A percentile compares a stretch with the other conserved stretches of the same genome.
Conservation (phyloP, 75 land plant species). For the Pinus taeda region DNA sequence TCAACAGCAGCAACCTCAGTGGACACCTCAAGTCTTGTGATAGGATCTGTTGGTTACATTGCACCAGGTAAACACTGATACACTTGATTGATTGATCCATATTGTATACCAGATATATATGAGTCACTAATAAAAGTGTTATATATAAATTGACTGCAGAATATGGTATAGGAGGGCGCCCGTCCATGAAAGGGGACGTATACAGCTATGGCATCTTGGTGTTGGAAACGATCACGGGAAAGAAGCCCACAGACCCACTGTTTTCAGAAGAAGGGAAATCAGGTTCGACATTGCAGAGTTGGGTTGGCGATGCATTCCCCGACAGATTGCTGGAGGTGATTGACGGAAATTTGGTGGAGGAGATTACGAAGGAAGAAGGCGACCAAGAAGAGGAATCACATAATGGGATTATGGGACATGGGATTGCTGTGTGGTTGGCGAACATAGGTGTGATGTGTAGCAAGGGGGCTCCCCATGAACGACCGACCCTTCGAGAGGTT, state of each 20-base stretch:
- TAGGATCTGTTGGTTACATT: neutral
- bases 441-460: constrained; percentile 50
- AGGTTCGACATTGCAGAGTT: neutral
- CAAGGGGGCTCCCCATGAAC: constrained; percentile 27
- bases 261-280: neutral
- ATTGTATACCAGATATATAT: neutral
- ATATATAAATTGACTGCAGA: constrained; percentile 25
- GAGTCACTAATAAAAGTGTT: neutral
- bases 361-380: constrained; percentile 2
- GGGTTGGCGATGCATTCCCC: neutral
- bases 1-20: no score
- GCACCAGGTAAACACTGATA: neutral
- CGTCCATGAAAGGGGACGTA: constrained; percentile 42
- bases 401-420: constrained; percentile 30
- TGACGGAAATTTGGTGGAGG: neutral
- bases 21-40: neutral
- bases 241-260: constrained; percentile 39
- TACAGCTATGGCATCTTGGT: constrained; percentile 58
- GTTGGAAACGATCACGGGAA: constrained; percentile 47
- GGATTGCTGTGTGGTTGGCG: constrained; percentile 18
- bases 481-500: constrained; percentile 59
- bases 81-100: neutral
- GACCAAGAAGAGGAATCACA: constrained; percentile 12
- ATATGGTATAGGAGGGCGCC: neutral
- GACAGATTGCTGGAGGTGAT: neutral